A percentile compares a stretch with the other conserved stretches of the same genome.
These are phyloP conservation scores for Gardenia jasminoides DNA, from an alignment of 257 asterid species.

Conservation along the genomic window DNA sequence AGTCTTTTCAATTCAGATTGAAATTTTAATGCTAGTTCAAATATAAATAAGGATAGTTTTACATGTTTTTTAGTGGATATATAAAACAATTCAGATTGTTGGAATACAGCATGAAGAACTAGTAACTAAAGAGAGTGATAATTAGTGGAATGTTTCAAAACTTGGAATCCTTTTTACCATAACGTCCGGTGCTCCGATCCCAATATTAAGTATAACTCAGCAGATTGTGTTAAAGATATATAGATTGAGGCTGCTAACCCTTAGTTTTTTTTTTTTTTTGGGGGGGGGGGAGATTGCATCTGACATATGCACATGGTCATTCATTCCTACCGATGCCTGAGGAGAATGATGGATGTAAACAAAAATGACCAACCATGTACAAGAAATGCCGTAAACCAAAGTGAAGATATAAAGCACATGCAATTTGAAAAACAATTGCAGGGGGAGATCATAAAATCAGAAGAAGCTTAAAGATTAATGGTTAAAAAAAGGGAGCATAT, in stretches of 20 bases:
- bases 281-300: background rate
- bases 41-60: background rate
- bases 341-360: background rate
- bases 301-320: background rate
- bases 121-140: background rate
- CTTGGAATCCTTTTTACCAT: background rate
- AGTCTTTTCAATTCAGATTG: background rate
- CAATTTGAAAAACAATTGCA: background rate
- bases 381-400: background rate
- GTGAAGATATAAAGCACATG: background rate
- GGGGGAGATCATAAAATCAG: background rate
- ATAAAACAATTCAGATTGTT: background rate
- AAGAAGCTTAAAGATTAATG: background rate
- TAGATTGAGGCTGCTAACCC: too few species aligned
- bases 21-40: background rate
- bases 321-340: background rate
- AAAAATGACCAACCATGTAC: background rate
- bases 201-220: too few species aligned
- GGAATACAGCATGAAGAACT: background rate
- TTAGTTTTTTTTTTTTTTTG: too few species aligned
- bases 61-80: background rate
- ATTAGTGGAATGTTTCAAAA: background rate
- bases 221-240: too few species aligned
- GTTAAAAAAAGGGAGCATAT: conserved; percentile 12
- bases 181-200: background rate